Conservation (phyloP, 163 green algal genomes). For the Chloromonas sp. region DNA sequence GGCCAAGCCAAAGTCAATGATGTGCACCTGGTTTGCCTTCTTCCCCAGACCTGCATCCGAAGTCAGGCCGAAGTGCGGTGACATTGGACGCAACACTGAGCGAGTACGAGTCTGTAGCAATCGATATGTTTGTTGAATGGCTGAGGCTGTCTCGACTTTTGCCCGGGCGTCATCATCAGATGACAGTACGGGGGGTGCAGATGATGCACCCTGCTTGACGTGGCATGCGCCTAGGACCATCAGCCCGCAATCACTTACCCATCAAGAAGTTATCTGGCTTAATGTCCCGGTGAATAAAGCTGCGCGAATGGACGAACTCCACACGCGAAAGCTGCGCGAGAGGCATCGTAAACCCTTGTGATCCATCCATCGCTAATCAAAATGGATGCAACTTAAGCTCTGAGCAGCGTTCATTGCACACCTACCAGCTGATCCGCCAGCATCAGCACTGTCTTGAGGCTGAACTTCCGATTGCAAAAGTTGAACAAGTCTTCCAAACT, state of each 20-base stretch:
- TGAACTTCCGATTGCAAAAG: slow-evolving; percentile 97
- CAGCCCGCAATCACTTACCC: slow-evolving; percentile 21
- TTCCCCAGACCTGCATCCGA: slow-evolving; percentile 74
- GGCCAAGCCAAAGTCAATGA: slow-evolving; percentile 99
- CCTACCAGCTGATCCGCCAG: slow-evolving; percentile 95
- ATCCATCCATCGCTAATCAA: neutral
- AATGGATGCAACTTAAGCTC: neutral
- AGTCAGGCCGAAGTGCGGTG: neutral
- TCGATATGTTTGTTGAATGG: too few species aligned
- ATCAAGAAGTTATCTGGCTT: slow-evolving; percentile 99
- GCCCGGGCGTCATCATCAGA: too few species aligned
- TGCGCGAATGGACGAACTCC: slow-evolving; percentile 97
- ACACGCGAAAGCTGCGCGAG: slow-evolving; percentile 83
- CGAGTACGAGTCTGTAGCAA: too few species aligned
- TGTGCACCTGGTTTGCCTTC: slow-evolving; percentile 96
- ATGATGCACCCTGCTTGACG: too few species aligned
- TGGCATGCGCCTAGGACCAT: too few species aligned
- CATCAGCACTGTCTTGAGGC: slow-evolving; percentile 98
- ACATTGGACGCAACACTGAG: too few species aligned
- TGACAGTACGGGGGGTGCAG: too few species aligned
- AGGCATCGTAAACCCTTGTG: neutral
- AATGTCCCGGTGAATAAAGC: slow-evolving; percentile 99
- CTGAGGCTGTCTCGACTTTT: too few species aligned
- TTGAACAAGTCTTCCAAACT: slow-evolving; percentile 97
- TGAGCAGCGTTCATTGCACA: neutral